phyloP scores from a whole-genome alignment of 139 green algal genomes.

The Bryopsis sp. region DNA sequence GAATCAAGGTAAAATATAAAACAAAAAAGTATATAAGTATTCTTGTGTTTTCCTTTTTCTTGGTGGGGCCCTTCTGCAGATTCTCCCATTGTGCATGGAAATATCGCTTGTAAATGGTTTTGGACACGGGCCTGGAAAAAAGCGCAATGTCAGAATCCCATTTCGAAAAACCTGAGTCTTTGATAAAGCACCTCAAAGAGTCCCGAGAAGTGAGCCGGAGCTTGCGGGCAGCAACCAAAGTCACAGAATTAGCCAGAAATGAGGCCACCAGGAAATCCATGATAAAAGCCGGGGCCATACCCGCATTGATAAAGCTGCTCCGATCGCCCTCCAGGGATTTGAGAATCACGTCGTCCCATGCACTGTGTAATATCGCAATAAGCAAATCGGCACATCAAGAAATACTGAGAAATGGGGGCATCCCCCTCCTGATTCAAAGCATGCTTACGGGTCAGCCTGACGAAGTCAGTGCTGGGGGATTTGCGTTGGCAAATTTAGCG shows the following conservation, averaged over 20 bases:
- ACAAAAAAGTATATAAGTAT: too few species aligned
- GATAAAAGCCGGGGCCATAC: background rate
- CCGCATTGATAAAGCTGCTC: background rate
- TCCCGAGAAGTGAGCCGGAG: background rate
- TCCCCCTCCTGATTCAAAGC: background rate
- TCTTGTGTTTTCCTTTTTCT: too few species aligned
- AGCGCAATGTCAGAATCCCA: too few species aligned
- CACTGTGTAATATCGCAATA: conserved; percentile 7
- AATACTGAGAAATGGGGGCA: conserved; percentile 4
- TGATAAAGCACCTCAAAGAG: conserved; percentile 6
- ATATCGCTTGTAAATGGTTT: too few species aligned
- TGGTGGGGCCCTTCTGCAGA: too few species aligned
- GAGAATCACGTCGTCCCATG: background rate
- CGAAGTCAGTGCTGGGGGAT: conserved; percentile 7
- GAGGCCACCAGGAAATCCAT: background rate
- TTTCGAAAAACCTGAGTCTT: conserved; percentile 8
- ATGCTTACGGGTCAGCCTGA: background rate
- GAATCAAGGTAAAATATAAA: too few species aligned
- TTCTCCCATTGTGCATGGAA: too few species aligned
- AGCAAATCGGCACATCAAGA: background rate
- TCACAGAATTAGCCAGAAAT: conserved; percentile 2
- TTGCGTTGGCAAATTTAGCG: conserved; percentile 8
- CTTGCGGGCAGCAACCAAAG: background rate
- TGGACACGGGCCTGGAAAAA: too few species aligned
- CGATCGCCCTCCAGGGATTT: background rate